Evolutionary conservation across 257 asterid species (phyloP), one percentile per base, ranked within the genome.

Genomic region (Forsythia suspensa): DNA sequence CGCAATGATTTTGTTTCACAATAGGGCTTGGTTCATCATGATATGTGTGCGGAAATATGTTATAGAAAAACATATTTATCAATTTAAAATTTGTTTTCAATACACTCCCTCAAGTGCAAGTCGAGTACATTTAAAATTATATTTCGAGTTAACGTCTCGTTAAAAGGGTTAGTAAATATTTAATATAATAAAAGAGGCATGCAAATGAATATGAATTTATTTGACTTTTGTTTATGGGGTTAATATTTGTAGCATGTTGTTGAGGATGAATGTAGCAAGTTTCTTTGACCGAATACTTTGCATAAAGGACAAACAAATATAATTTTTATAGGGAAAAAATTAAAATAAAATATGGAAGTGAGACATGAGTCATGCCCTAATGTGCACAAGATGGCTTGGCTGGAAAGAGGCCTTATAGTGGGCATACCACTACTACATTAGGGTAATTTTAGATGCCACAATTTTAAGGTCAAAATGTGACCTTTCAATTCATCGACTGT

Each of bases 291-390:
- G 39, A 57, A 70, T 79, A 52, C 83, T 65, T 73, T 34, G 48
- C 44, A 52, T 42, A 79, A 77, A 61, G 74, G 87, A 83, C 83
- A 82, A 78, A 82, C 15, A 70, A 41, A 42, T 46, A 63, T 46
- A 38, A 66, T 71, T 74, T 21, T 55, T 5, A 46, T 5, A 9
- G 16, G 9, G 37, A 3, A 36, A n/a, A 29, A 13, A n/a, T 42
- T 48, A 41, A 37, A 75, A 74, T 79, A 73, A 72, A 82, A 4
- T 72, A 85, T 81, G 76, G 37, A 87, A 84, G 88, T 86, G 92
- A 80, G 79, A 63, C 82, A 70, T 87, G 90, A 90, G 87, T 84
- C 91, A 87, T 76, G 82, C 67, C 71, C 41, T 72, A 66, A 11
- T 66, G 82, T 75, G 80, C 48, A 66, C 6, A 21, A 24, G 38